Percentiles rank a stretch among this genome's conserved stretches.
Conservation (phyloP, 345 rosid genomes). For the Pistacia atlantica region DNA sequence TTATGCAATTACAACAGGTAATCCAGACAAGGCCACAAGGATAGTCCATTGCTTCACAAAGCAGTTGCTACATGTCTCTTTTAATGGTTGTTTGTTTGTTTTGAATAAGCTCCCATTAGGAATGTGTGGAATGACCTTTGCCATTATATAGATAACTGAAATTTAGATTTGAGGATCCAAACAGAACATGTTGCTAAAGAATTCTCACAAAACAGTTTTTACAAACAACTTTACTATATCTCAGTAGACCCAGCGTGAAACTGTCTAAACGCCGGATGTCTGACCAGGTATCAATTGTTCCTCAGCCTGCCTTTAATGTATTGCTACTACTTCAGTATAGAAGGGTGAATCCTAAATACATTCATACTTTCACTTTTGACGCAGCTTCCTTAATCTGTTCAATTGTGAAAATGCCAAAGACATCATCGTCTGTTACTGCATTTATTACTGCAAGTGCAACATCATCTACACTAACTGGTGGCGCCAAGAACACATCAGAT, state of each 20-base stretch:
- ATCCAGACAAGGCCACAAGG: too few relatives aligned
- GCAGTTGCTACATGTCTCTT: too few relatives aligned
- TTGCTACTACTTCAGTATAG: background rate
- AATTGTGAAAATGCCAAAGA: constrained; percentile 85
- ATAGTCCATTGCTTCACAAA: too few relatives aligned
- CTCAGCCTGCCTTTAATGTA: background rate
- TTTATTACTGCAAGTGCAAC: constrained; percentile 71
- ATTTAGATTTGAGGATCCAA: too few relatives aligned
- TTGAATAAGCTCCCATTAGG: too few relatives aligned
- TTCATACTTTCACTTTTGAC: constrained; percentile 55
- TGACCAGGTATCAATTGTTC: background rate
- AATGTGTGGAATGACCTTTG: too few relatives aligned
- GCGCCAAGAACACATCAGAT: constrained; percentile 79
- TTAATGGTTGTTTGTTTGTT: too few relatives aligned
- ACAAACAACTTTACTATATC: background rate
- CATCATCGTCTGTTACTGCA: constrained; percentile 71
- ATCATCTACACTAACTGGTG: constrained; percentile 80
- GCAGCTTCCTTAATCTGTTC: constrained; percentile 97
- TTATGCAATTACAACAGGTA: too few relatives aligned
- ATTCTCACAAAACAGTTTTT: background rate
- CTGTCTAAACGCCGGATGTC: background rate
- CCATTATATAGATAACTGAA: too few relatives aligned
- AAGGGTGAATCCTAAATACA: background rate
- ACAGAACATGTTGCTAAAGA: background rate
- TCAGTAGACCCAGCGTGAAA: background rate